These are phyloP conservation scores for Amphirosellinia nigrospora DNA, from an alignment of 495 filamentous ascomycete species.

Conservation along the genomic window DNA sequence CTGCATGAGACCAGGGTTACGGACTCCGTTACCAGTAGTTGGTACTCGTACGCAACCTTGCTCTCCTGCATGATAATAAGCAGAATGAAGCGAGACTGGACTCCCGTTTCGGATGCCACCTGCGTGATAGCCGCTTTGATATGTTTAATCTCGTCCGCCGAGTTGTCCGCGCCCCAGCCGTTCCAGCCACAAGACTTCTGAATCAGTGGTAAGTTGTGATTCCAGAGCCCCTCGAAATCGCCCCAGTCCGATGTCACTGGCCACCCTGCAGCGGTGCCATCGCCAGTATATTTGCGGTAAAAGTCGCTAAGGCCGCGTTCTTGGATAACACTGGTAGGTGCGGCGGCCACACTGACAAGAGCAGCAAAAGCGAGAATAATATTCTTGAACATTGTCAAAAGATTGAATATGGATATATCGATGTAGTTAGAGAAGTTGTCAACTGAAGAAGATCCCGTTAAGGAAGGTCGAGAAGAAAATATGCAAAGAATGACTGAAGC, in stretches of 20 bases:
- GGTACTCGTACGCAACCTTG: constrained; percentile 58
- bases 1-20: constrained; percentile 54
- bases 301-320: constrained; percentile 9
- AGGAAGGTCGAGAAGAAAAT: neutral
- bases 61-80: constrained; percentile 63
- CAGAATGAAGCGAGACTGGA: constrained; percentile 52
- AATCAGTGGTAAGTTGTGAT: constrained; percentile 27
- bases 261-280: constrained; percentile 32
- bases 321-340: constrained; percentile 6
- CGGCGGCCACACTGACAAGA: constrained; percentile 11
- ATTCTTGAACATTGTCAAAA: constrained; percentile 17
- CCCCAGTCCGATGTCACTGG: constrained; percentile 28
- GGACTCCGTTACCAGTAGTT: constrained; percentile 46
- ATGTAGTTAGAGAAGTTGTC: neutral
- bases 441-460: neutral
- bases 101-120: constrained; percentile 47
- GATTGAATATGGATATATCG: neutral
- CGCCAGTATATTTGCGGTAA: constrained; percentile 23
- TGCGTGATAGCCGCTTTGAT: constrained; percentile 49
- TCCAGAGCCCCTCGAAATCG: constrained; percentile 31
- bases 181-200: constrained; percentile 30
- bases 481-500: constrained; percentile 10
- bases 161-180: constrained; percentile 29
- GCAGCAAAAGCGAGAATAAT: constrained; percentile 1
- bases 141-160: constrained; percentile 43